Evolutionary conservation across 768 basidiomycete species (phyloP).

Genomic region (Calocera viscosa): DNA sequence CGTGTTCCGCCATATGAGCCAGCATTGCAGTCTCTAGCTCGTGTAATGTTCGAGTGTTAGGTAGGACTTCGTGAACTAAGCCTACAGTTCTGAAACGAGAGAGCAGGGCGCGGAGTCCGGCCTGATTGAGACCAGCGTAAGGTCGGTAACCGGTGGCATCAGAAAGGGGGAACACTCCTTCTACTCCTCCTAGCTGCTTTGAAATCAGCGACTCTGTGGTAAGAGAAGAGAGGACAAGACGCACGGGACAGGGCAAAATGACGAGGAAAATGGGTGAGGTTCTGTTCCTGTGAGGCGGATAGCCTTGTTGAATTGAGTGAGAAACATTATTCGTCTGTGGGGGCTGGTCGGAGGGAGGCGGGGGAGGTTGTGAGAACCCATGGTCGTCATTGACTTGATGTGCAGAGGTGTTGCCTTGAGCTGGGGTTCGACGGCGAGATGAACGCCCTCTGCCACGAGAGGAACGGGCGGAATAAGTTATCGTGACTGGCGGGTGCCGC

Average conservation of each 20-base stretch:
- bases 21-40: background rate
- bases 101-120: background rate
- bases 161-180: background rate
- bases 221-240: background rate
- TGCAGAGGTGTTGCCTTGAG: no score
- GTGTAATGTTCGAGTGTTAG: background rate
- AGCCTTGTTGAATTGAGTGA: no score
- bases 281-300: no score
- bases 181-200: background rate
- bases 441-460: no score
- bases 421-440: no score
- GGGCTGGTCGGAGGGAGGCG: no score
- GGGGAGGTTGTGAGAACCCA: no score
- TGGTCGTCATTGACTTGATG: no score
- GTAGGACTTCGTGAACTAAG: background rate
- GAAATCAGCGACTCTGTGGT: background rate
- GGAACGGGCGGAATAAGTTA: no score
- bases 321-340: no score
- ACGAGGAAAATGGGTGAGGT: background rate
- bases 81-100: background rate
- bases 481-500: no score
- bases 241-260: background rate
- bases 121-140: background rate
- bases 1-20: background rate
- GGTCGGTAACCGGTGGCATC: background rate